Base-by-base conservation (phyloP, 2,329 filamentous ascomycete species). In the Macrophomina tecta region DNA sequence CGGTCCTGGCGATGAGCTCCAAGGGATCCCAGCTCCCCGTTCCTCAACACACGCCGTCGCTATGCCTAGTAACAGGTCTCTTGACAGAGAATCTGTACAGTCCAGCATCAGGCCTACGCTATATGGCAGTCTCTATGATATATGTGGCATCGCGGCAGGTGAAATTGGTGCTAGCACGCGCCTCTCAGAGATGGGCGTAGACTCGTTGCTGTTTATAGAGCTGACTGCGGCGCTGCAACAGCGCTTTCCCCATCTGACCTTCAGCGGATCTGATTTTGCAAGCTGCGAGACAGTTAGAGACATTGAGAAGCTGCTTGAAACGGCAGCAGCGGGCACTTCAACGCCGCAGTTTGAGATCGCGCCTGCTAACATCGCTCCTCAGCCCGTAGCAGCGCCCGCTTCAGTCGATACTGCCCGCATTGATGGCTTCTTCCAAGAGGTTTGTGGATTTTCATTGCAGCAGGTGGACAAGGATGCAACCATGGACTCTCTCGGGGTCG, bases 121-220 rank as follows among this genome's bases (percentile, higher is more conserved):
- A 5, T 28, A 28, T 2, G 14, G n/a, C 30, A 58, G 6, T 1
- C 11, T 67, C 28, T 48, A 49, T 0, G 49, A 67, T 32, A 9
- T 67, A 1, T 67, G 66, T 14, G 60, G 52, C 4, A 18, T 65
- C 5, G 4, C 11, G 18, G 4, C 12, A 23, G 38, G 5, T 0
- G 11, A 5, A 0, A 56, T 58, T 7, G 38, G 34, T 16, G 9
- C 8, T 8, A 45, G 30, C 18, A 36, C 18, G 3, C 46, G 28
- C 30, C 48, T 58, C 36, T 48, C 40, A 2, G 51, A 73, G 28
- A 60, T 73, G 9, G 74, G 73, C 6, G 66, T 75, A 12, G 73
- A 74, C 40, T 74, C 72, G 18, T 69, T 75, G 34, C 68, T 74
- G 69, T 68, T 70, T 40, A 73, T 75, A 36, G 73, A 75, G 51